Evolutionary conservation across 2,329 filamentous ascomycete species (phyloP).

Genomic region (Penicillium sp.): DNA sequence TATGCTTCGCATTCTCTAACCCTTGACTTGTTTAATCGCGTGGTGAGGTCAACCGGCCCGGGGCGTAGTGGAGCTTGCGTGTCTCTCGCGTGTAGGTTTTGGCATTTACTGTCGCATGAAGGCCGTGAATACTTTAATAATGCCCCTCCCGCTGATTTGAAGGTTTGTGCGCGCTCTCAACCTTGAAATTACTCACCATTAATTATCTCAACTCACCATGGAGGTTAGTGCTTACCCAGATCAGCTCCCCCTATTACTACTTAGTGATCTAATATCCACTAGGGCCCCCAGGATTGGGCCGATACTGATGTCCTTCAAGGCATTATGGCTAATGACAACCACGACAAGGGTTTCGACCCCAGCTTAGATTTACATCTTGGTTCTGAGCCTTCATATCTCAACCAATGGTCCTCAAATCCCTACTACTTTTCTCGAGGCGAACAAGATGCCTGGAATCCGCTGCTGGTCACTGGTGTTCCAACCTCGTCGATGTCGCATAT

Average conservation of each 20-base stretch:
- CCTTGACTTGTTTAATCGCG: constrained; percentile 15
- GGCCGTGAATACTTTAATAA: constrained; percentile 3
- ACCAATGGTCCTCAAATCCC: constrained; percentile 22
- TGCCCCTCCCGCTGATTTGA: constrained; percentile 6
- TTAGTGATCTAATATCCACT: not conserved
- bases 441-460: constrained; percentile 37
- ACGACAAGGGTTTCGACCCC: constrained; percentile 20
- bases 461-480: constrained; percentile 32
- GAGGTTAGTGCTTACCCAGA: constrained; percentile 12
- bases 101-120: constrained; percentile 6
- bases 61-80: constrained; percentile 8
- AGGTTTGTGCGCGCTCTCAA: not conserved
- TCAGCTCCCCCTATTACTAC: not conserved
- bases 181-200: not conserved
- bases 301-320: constrained; percentile 35
- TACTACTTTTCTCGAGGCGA: constrained; percentile 20
- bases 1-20: constrained; percentile 9
- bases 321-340: constrained; percentile 26
- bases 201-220: not conserved
- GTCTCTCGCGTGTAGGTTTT: constrained; percentile 13
- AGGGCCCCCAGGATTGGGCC: constrained; percentile 21
- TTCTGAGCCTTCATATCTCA: constrained; percentile 22
- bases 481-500: constrained; percentile 20
- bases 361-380: constrained; percentile 28
- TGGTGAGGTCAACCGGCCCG: constrained; percentile 12